Percentiles rank a stretch among this genome's conserved stretches.
phyloP scores from a whole-genome alignment of 2,329 filamentous ascomycete species.

The Microcyclosporella mali region DNA sequence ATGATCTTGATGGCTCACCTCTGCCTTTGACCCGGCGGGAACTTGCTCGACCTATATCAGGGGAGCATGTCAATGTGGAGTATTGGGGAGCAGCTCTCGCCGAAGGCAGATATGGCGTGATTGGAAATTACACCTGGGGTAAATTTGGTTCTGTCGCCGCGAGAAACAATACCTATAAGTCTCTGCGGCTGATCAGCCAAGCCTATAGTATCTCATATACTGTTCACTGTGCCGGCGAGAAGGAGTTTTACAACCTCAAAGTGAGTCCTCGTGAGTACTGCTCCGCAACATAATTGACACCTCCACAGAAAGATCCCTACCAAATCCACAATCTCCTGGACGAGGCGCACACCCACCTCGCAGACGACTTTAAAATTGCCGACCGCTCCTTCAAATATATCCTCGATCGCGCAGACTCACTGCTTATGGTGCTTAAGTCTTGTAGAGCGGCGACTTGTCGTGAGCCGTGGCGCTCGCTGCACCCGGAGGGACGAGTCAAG shows the following conservation, averaged over 20 bases:
- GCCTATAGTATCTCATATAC: slow-evolving; percentile 58
- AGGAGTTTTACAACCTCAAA: slow-evolving; percentile 55
- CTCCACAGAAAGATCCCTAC: slow-evolving; percentile 15
- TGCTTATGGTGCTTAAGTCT: slow-evolving; percentile 31
- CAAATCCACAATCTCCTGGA: slow-evolving; percentile 23
- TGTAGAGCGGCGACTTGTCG: slow-evolving; percentile 28
- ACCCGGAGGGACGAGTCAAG: slow-evolving; percentile 25
- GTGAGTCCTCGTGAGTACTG: slow-evolving; percentile 1
- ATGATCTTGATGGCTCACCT: slow-evolving; percentile 32
- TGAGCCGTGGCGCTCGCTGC: slow-evolving; percentile 29
- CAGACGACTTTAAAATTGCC: slow-evolving; percentile 13
- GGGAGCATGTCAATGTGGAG: slow-evolving; percentile 36
- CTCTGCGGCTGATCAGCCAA: slow-evolving; percentile 22
- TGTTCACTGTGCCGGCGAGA: slow-evolving; percentile 63
- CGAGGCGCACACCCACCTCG: slow-evolving; percentile 3
- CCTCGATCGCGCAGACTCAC: slow-evolving; percentile 26
- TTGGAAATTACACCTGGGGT: slow-evolving; percentile 13
- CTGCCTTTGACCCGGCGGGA: slow-evolving; percentile 28
- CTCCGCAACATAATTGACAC: neutral
- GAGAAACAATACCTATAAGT: slow-evolving; percentile 30
- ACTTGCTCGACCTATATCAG: slow-evolving; percentile 10
- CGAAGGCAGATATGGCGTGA: slow-evolving; percentile 25
- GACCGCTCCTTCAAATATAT: slow-evolving; percentile 19
- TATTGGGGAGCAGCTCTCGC: slow-evolving; percentile 33
- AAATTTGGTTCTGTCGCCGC: slow-evolving; percentile 10